Conservation (phyloP, 1,284 basidiomycete species). For the Coniophora puteana region DNA sequence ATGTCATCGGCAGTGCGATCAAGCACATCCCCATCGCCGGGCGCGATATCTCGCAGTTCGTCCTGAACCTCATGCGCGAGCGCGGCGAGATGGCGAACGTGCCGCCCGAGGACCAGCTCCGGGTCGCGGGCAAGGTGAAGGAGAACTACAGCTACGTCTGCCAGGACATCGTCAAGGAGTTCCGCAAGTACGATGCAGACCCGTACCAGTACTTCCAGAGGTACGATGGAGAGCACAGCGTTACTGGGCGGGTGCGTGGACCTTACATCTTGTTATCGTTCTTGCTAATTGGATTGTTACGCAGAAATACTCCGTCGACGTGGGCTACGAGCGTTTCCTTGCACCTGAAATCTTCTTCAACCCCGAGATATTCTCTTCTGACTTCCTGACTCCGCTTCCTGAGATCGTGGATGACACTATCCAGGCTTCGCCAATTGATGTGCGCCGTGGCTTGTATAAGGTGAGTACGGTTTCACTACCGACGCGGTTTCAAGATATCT, state of each 20-base stretch:
- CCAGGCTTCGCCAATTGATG: conserved; percentile 94
- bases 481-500: conserved; percentile 1
- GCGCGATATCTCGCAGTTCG: conserved; percentile 96
- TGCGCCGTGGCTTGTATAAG: conserved; percentile 92
- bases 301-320: conserved; percentile 87
- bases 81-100: conserved; percentile 89
- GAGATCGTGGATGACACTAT: conserved; percentile 97
- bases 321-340: conserved; percentile 98
- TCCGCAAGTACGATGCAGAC: conserved; percentile 96
- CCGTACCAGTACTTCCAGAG: conserved; percentile 96
- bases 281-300: neutral
- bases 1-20: conserved; percentile 98
- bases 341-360: conserved; percentile 99
- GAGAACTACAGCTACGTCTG: conserved; percentile 99
- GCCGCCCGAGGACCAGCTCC: conserved; percentile 95
- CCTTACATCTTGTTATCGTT: neutral
- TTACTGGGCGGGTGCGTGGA: conserved; percentile 80
- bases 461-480: conserved; percentile 43
- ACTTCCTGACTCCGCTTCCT: conserved; percentile 96
- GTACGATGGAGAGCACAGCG: conserved; percentile 90
- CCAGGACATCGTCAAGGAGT: conserved; percentile 99
- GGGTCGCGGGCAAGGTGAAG: conserved; percentile 93
- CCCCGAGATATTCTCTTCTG: conserved; percentile 97
- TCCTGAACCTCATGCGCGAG: conserved; percentile 94
- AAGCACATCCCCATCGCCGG: conserved; percentile 99